Evolutionary conservation across 2,329 filamentous ascomycete species (phyloP), one percentile per base, ranked within the genome.

Genomic region (Monosporascus sp.): DNA sequence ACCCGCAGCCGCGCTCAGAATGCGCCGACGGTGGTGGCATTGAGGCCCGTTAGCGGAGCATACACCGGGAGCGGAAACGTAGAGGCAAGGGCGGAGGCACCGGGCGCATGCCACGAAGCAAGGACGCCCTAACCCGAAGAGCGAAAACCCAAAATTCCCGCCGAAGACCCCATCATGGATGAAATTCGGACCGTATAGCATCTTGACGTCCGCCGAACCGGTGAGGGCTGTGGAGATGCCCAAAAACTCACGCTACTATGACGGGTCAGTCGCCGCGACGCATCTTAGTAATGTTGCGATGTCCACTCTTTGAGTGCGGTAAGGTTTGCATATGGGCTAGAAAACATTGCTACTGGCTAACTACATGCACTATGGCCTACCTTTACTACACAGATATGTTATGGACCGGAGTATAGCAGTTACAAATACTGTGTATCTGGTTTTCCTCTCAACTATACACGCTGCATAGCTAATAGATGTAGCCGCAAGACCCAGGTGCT

Each of bases 11-110:
- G 75, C 87, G 3, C 80, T 79, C 7, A 85, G 62, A 14, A 89
- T 85, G 91, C 81, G 0, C 87, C 88, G 0, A 91, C 87, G 0
- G 85, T 88, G 0, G 86, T 81, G 0, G 86, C 80, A 61, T 91
- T 90, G 6, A 91, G 74, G 0, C 88, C 87, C 0, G 84, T 88
- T 0, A 91, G 73, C 0, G 91, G 73, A 0, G 86, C 86, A 61
- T 89, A 91, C 0, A 82, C 86, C 0, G 81, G 76, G 0, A 70
- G 64, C 0, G 87, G 87, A 0, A 91, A 74, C 0, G 74, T 74
- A 2, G 82, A 76, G 3, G 73, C 72, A 24, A 91, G 81, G 37
- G 72, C 78, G 37, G 81, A 78, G 2, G 91, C 78, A 1, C 87
- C 87, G 1, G 89, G 66, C 0, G 84, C 9, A 44, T 44, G 17